A percentile compares a stretch with the other conserved stretches of the same genome.
phyloP scores from a whole-genome alignment of 139 green algal genomes.

The Chlorella sp. region DNA sequence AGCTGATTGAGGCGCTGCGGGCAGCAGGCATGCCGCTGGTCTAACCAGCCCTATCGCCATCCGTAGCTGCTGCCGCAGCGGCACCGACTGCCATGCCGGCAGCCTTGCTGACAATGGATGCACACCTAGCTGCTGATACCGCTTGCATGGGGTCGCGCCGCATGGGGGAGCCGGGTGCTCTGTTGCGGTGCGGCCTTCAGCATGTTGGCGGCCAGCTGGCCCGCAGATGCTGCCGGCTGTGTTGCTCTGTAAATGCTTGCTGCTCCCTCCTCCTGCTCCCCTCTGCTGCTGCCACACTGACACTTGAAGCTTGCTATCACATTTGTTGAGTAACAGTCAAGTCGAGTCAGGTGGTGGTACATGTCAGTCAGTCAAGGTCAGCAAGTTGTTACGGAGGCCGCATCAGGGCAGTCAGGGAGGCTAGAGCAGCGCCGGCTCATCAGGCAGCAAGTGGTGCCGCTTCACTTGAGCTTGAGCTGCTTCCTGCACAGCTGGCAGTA shows the following conservation, averaged over 20 bases:
- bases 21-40: constrained; percentile 43
- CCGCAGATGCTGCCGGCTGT: not conserved
- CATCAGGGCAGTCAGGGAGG: too few species aligned
- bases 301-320: not conserved
- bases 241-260: not conserved
- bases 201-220: not conserved
- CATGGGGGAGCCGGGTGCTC: not conserved
- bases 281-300: not conserved
- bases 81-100: not conserved
- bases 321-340: not conserved
- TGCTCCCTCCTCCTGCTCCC: not conserved
- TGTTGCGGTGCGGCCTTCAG: not conserved
- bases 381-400: not conserved
- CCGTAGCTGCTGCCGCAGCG: not conserved
- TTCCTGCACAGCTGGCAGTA: constrained; percentile 67
- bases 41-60: too few species aligned
- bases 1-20: constrained; percentile 40
- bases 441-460: too few species aligned
- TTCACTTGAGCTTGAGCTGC: constrained; percentile 38
- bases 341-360: not conserved
- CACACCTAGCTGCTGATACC: not conserved
- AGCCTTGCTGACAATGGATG: not conserved
- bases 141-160: not conserved
- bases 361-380: not conserved
- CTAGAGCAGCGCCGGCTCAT: too few species aligned